These are phyloP conservation scores for Amphicarpaea edgeworthii DNA, from an alignment of 306 rosid species.

Conservation along the genomic window DNA sequence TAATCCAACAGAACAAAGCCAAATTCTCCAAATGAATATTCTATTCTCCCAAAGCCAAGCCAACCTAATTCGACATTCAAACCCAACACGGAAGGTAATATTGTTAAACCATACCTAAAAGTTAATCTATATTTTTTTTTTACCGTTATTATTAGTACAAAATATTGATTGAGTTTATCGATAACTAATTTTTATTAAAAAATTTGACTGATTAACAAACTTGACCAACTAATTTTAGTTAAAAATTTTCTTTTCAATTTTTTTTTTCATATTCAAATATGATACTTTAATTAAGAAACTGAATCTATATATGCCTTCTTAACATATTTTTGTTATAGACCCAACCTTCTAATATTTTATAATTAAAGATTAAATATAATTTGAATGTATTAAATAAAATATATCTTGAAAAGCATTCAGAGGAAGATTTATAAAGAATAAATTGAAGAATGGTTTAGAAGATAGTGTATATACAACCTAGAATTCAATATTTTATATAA, in stretches of 20 bases:
- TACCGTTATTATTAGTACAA: no score
- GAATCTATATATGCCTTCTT: not conserved
- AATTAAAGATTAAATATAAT: not conserved
- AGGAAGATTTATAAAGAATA: not conserved
- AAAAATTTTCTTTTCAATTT: no score
- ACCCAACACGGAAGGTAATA: conserved; percentile 36
- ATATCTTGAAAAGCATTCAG: not conserved
- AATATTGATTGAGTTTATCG: no score
- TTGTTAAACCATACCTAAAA: conserved; percentile 41
- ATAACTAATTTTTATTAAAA: no score
- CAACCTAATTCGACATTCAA: conserved; percentile 33
- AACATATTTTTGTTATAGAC: not conserved
- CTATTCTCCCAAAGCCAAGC: conserved; percentile 35
- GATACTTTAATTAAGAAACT: no score
- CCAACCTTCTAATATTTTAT: not conserved
- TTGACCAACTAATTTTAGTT: no score
- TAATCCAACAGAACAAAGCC: conserved; percentile 27
- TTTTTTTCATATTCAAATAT: no score
- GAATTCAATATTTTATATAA: conserved; percentile 9
- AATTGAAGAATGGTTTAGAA: not conserved
- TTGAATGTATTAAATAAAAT: not conserved
- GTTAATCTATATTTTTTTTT: no score
- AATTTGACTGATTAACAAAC: no score
- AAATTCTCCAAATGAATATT: conserved; percentile 33
- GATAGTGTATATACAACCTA: conserved; percentile 13